Evolutionary conservation across 2,329 filamentous ascomycete genomes (phyloP), one percentile per base, ranked within the genome.

Genomic region (Diaporthe citriasiana): DNA sequence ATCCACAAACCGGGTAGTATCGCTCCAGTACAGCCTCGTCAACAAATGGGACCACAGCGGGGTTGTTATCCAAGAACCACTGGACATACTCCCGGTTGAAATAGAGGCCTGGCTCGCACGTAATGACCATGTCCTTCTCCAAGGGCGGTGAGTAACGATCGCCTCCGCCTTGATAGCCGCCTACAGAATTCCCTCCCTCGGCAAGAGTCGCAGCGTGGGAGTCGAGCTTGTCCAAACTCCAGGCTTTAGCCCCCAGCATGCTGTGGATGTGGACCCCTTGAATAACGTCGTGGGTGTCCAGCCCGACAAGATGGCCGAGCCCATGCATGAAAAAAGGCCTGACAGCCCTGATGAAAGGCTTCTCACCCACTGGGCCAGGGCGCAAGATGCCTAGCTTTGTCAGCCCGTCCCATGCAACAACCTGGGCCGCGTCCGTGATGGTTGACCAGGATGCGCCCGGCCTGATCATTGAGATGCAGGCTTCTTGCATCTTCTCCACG

Each of bases 1-100:
- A 95, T 45, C 97, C 97, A 22, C 96, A 97, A 0, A 98, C 92
- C 35, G 84, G 85, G 86, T 94, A 96, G 82, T 93, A 96, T 76
- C 85, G 85, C 75, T 92, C 90, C 65, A 97, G 83, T 7, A 92
- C 88, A 7, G 87, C 85, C 77, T 85, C 84, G 82, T 95, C 88
- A 79, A 97, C 92, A 78, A 89, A 93, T 74, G 87, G 86, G 51
- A 87, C 85, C 80, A 93, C 91, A 72, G 85, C 84, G 2, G 87
- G 84, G 22, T 38, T 40, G 74, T 88, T 86, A 78, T 93, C 86
- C 80, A 94, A 89, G 80, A 91, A 92, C 27, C 90, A 89, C 83
- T 94, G 89, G 74, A 95, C 89, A 76, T 94, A 95, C 71, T 91
- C 92, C 47, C 89, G 87, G 45, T 75, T 75, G 63, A 75, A 75